These are phyloP conservation scores for Trametes cubensis DNA, from an alignment of 768 basidiomycete species.

Conservation along the genomic window DNA sequence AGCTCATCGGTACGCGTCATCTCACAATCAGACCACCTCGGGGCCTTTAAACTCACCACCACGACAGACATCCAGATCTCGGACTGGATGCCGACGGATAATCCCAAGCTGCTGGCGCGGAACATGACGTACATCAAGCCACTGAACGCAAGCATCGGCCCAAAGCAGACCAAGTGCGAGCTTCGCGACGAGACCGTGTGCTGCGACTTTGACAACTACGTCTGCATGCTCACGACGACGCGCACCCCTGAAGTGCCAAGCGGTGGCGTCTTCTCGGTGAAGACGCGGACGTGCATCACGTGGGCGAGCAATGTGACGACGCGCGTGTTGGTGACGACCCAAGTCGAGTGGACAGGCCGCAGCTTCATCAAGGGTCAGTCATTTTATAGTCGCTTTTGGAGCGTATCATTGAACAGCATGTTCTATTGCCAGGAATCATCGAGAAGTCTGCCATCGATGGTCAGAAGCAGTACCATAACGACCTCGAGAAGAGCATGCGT, in stretches of 20 bases:
- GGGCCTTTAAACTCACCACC: not conserved
- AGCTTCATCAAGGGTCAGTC: conserved; percentile 91
- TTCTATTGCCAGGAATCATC: conserved; percentile 73
- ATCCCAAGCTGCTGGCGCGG: conserved; percentile 72
- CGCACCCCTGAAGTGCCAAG: conserved; percentile 93
- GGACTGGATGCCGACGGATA: conserved; percentile 82
- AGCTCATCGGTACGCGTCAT: conserved; percentile 69
- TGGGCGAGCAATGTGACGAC: conserved; percentile 86
- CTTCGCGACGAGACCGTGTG: conserved; percentile 83
- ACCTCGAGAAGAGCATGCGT: conserved; percentile 84
- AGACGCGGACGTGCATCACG: conserved; percentile 92
- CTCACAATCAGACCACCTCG: not conserved
- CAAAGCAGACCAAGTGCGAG: conserved; percentile 95
- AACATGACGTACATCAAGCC: conserved; percentile 98
- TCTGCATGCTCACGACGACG: conserved; percentile 86
- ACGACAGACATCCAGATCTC: conserved; percentile 87
- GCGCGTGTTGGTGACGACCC: conserved; percentile 82
- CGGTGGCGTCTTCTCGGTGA: conserved; percentile 90
- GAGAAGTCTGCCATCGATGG: conserved; percentile 91
- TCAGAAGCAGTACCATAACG: conserved; percentile 83
- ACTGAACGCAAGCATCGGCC: conserved; percentile 82
- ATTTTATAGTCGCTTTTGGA: not conserved
- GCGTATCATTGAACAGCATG: not conserved
- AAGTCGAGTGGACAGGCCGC: conserved; percentile 94
- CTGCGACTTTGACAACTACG: conserved; percentile 82